These are phyloP conservation scores for Bodo saltans DNA, from an alignment of 78 protist genomes.

Conservation along the genomic window DNA sequence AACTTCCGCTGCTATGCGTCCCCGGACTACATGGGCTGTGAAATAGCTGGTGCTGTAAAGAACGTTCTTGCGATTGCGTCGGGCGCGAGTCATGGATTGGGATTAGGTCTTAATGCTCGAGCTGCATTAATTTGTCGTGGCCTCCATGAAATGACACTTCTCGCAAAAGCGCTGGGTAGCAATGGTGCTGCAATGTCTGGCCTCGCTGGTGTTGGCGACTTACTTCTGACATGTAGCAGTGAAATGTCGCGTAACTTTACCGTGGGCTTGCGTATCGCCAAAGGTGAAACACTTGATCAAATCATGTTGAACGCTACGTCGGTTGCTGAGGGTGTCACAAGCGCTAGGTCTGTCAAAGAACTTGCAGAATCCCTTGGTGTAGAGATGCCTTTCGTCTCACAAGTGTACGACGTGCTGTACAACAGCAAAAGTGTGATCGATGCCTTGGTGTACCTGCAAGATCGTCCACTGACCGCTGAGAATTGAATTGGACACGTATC, in stretches of 20 bases:
- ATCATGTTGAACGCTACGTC: neutral
- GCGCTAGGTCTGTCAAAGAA: constrained; percentile 4
- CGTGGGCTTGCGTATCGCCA: constrained; percentile 42
- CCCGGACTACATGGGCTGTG: constrained; percentile 45
- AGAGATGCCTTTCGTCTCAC: constrained; percentile 36
- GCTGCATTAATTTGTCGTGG: constrained; percentile 46
- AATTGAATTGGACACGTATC: no score
- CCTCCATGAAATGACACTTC: constrained; percentile 35
- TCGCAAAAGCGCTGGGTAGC: constrained; percentile 11
- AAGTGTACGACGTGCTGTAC: constrained; percentile 41
- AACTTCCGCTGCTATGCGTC: constrained; percentile 35
- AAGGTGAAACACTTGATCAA: constrained; percentile 31
- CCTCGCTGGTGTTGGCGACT: constrained; percentile 50
- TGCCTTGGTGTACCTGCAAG: neutral
- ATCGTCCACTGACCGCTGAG: neutral
- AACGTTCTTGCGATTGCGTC: constrained; percentile 50
- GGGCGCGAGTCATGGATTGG: constrained; percentile 29
- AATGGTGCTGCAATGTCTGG: constrained; percentile 17
- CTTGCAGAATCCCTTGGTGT: constrained; percentile 17
- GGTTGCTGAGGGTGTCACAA: constrained; percentile 43
- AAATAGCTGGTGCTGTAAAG: constrained; percentile 44
- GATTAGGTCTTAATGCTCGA: constrained; percentile 31
- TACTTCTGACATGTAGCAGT: constrained; percentile 36
- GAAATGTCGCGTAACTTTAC: constrained; percentile 40
- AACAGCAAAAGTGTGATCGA: neutral